Evolutionary conservation across 1,284 basidiomycete genomes (phyloP).

Genomic region (Mrakiaceae sp.): DNA sequence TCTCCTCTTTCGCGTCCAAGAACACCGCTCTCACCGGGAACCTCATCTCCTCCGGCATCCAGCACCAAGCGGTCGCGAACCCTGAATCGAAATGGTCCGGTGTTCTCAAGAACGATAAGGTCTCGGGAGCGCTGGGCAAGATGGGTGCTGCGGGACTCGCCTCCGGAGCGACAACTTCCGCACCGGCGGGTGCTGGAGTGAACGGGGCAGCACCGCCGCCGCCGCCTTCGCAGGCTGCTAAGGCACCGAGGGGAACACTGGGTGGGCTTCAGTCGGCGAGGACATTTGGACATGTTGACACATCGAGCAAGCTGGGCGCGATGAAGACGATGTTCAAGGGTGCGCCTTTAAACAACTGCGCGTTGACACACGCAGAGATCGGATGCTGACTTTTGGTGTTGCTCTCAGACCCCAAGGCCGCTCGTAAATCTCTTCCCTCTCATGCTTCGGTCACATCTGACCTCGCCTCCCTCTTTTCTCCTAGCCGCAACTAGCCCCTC

Average conservation of each 20-base stretch:
- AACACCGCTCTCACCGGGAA: neutral
- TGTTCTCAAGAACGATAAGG: neutral
- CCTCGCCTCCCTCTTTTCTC: neutral
- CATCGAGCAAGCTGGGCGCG: constrained; percentile 2
- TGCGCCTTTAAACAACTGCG: no score
- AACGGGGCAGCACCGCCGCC: neutral
- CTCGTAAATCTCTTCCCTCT: neutral
- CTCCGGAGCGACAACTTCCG: neutral
- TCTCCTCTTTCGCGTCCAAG: neutral
- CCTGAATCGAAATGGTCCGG: constrained; percentile 1
- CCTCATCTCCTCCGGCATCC: constrained; percentile 5
- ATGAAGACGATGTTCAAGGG: constrained; percentile 14
- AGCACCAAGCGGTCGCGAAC: constrained; percentile 3
- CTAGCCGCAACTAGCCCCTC: neutral
- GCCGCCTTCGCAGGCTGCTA: neutral
- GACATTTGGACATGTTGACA: constrained; percentile 11
- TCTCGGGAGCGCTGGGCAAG: constrained; percentile 1
- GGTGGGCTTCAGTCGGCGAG: neutral
- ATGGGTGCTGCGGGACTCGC: neutral
- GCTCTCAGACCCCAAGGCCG: neutral
- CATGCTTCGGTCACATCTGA: neutral
- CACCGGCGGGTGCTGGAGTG: neutral
- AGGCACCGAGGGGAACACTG: neutral
- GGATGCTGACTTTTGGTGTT: no score
- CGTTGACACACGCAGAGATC: no score